Evolutionary conservation across 345 rosid species (phyloP), one percentile per base, ranked within the genome.

Genomic region (Populus davidiana): DNA sequence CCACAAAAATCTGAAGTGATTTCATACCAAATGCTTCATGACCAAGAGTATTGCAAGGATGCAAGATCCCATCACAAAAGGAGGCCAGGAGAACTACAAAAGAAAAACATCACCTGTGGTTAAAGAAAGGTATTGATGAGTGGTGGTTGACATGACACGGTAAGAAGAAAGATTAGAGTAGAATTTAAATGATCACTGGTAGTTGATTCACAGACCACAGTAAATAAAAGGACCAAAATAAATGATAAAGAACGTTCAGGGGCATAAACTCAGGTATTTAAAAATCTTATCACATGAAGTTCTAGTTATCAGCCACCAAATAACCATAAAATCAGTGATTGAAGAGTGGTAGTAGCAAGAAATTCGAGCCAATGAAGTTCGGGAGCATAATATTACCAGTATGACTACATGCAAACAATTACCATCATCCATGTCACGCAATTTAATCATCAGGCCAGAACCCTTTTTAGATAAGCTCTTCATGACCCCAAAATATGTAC

Each of bases 21-120:
- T 67, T 68, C 86, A 76, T 90, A 96, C 99, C 95, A 94, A 84
- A 77, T 90, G 94, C 86, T 94, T 94, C 98, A 94, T 94, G 83
- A 87, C 80, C 83, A 88, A 91, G 82, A 96, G 88, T 79, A 91
- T 81, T 13, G 89, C 89, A 73, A 96, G 98, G 83, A 92, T 89
- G 81, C 81, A 62, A 73, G 93, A 94, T 85, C 99, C 99, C 98
- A 94, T 89, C 76, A 94, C 88, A 86, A 96, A 96, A 77, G 99
- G 99, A 70, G 97, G 98, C 99, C 99, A 96, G 0, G 90, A 89
- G 86, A 96, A 96, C 99, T 96, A 87, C 97, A 96, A 89, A 89
- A 85, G 79, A 79, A 88, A 89, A 87, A 89, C 47, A 88, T 66
- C 80, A 82, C 87, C 88, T 85, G 88, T 81, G 77, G 91, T 90